Percentiles rank a stretch among this genome's conserved stretches.
These are phyloP conservation scores for Dactylonectria estremocensis DNA, from an alignment of 2,329 filamentous ascomycete genomes.

Conservation along the genomic window DNA sequence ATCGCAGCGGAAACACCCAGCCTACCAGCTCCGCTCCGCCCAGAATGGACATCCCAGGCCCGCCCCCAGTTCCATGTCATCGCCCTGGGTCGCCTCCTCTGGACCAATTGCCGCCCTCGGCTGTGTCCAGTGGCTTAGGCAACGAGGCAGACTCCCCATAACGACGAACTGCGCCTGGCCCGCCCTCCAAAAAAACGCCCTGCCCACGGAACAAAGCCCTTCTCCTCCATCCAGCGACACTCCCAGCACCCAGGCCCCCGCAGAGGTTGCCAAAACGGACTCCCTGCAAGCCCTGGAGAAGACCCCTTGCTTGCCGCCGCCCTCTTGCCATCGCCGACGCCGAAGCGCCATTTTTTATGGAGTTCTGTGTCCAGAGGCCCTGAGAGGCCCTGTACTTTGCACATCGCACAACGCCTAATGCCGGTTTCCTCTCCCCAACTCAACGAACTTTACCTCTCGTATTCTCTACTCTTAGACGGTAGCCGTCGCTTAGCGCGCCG, in stretches of 20 bases:
- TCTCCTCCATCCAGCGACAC: background rate
- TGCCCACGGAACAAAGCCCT: background rate
- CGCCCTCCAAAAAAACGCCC: conserved; percentile 38
- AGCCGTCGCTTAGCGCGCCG: conserved; percentile 23
- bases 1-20: background rate
- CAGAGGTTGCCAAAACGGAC: background rate
- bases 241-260: background rate
- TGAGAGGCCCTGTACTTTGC: background rate
- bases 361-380: background rate
- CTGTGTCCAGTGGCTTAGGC: conserved; percentile 45
- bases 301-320: background rate
- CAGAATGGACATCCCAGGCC: background rate
- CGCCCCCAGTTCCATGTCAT: conserved; percentile 10
- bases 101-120: conserved; percentile 33
- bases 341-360: background rate
- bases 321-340: background rate
- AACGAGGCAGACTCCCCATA: conserved; percentile 47
- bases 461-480: conserved; percentile 2
- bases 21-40: conserved; percentile 16
- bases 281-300: background rate
- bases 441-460: conserved; percentile 11
- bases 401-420: background rate
- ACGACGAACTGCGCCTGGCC: conserved; percentile 33
- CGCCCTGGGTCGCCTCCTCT: conserved; percentile 10
- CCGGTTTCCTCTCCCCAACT: background rate